Percentiles rank a stretch among this genome's conserved stretches.
Conservation (phyloP, 495 filamentous ascomycete species). For the Penicillium psychrofluorescens region DNA sequence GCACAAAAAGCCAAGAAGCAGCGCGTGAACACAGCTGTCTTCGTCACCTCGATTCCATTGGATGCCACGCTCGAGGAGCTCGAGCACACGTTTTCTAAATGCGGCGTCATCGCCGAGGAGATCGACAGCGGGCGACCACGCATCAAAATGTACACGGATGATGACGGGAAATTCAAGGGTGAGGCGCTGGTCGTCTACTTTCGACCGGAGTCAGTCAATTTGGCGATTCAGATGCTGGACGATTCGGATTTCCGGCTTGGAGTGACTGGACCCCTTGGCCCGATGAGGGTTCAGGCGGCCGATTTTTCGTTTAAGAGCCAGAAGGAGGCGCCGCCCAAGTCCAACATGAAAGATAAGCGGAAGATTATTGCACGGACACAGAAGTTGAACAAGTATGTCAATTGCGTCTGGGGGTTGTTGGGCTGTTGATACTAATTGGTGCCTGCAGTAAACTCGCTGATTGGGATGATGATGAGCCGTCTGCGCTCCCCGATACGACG, state of each 20-base stretch:
- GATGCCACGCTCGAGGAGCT: conserved; percentile 78
- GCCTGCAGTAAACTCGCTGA: conserved; percentile 73
- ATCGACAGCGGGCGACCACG: conserved; percentile 78
- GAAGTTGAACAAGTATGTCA: conserved; percentile 61
- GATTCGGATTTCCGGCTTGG: conserved; percentile 77
- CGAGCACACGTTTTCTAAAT: conserved; percentile 72
- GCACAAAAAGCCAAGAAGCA: conserved; percentile 53
- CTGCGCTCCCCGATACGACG: conserved; percentile 43
- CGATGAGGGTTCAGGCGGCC: conserved; percentile 76
- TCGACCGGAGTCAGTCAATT: conserved; percentile 78
- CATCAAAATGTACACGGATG: conserved; percentile 88
- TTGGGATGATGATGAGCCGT: conserved; percentile 87
- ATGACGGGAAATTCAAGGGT: conserved; percentile 79
- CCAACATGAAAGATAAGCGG: conserved; percentile 55
- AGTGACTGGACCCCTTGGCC: conserved; percentile 41
- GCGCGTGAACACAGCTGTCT: conserved; percentile 83
- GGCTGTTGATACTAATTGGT: conserved; percentile 1
- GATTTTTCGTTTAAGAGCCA: conserved; percentile 83
- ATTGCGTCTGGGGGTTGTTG: too few relatives aligned
- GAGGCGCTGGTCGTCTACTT: conserved; percentile 92
- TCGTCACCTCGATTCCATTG: conserved; percentile 74
- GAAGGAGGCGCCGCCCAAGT: conserved; percentile 49
- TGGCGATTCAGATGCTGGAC: conserved; percentile 88
- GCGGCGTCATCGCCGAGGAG: conserved; percentile 89
- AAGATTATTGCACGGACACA: conserved; percentile 88